Conservation (phyloP, 768 basidiomycete genomes). For the Boletus rubescentipes region DNA sequence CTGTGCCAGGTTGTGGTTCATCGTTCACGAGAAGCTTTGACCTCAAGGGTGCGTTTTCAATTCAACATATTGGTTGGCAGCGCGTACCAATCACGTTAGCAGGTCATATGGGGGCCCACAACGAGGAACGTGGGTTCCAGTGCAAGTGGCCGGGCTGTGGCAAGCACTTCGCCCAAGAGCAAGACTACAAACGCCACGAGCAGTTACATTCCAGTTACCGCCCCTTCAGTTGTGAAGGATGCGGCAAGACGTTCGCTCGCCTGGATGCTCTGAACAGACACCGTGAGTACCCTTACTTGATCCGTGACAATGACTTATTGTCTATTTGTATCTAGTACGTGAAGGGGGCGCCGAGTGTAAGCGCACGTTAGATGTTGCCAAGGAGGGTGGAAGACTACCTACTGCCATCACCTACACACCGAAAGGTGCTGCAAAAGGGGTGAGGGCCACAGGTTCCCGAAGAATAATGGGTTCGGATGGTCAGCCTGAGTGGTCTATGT, state of each 20-base stretch:
- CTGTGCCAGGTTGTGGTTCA: slow-evolving; percentile 78
- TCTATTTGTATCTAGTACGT: slow-evolving; percentile 50
- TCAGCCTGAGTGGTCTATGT: slow-evolving; percentile 36
- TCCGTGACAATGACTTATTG: background rate
- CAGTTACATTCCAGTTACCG: slow-evolving; percentile 90
- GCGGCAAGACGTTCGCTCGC: slow-evolving; percentile 88
- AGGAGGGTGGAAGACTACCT: too few species aligned
- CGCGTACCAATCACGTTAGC: slow-evolving; percentile 12
- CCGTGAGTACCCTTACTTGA: slow-evolving; percentile 50
- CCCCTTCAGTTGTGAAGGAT: slow-evolving; percentile 92
- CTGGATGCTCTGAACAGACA: slow-evolving; percentile 96
- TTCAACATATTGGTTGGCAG: slow-evolving; percentile 6
- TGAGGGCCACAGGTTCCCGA: too few species aligned
- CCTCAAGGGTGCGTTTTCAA: slow-evolving; percentile 63
- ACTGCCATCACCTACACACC: too few species aligned
- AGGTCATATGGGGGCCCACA: slow-evolving; percentile 95
- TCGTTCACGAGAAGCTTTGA: slow-evolving; percentile 94
- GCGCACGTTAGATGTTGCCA: slow-evolving; percentile 37
- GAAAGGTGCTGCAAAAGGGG: too few species aligned
- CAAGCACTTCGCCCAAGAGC: slow-evolving; percentile 91
- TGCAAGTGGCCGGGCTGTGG: slow-evolving; percentile 95
- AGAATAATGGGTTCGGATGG: too few species aligned
- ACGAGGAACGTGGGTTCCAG: slow-evolving; percentile 91
- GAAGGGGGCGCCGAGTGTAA: slow-evolving; percentile 81
- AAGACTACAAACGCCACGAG: slow-evolving; percentile 96